phyloP scores from a whole-genome alignment of 75 land plant genomes.

The Pinus albicaulis region DNA sequence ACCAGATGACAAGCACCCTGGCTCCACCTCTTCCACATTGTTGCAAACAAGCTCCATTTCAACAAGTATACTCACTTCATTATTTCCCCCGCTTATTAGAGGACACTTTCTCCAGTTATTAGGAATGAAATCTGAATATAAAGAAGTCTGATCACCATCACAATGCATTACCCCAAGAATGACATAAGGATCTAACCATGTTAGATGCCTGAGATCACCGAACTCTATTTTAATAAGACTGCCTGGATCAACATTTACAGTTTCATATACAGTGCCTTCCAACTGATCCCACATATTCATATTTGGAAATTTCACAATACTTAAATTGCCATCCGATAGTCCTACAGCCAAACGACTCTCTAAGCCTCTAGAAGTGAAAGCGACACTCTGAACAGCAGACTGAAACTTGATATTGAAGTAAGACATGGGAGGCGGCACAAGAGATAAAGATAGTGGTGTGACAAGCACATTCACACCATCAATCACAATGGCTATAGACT shows the following conservation, averaged over 20 bases:
- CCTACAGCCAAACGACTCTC: slow-evolving; percentile 52
- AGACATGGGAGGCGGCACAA: slow-evolving; percentile 93
- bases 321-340: slow-evolving; percentile 67
- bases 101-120: slow-evolving; percentile 5
- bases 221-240: slow-evolving; percentile 8
- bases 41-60: slow-evolving; percentile 44
- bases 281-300: slow-evolving; percentile 60
- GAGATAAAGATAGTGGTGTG: slow-evolving; percentile 66
- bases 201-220: slow-evolving; percentile 47
- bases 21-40: slow-evolving; percentile 36
- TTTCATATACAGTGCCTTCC: slow-evolving; percentile 51
- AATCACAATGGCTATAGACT: slow-evolving; percentile 77
- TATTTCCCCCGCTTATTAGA: background rate
- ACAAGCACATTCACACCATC: slow-evolving; percentile 64
- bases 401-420: slow-evolving; percentile 66
- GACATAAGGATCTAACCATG: slow-evolving; percentile 63
- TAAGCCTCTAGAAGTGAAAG: slow-evolving; percentile 29
- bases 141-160: slow-evolving; percentile 12
- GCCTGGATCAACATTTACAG: slow-evolving; percentile 35
- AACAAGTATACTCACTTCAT: slow-evolving; percentile 8
- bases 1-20: slow-evolving; percentile 28
- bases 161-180: slow-evolving; percentile 55
- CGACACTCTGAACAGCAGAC: slow-evolving; percentile 57
- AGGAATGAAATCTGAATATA: background rate
- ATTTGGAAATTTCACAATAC: slow-evolving; percentile 64